Base-by-base conservation (phyloP, 2,329 filamentous ascomycete species). In the Botrytis squamosa region DNA sequence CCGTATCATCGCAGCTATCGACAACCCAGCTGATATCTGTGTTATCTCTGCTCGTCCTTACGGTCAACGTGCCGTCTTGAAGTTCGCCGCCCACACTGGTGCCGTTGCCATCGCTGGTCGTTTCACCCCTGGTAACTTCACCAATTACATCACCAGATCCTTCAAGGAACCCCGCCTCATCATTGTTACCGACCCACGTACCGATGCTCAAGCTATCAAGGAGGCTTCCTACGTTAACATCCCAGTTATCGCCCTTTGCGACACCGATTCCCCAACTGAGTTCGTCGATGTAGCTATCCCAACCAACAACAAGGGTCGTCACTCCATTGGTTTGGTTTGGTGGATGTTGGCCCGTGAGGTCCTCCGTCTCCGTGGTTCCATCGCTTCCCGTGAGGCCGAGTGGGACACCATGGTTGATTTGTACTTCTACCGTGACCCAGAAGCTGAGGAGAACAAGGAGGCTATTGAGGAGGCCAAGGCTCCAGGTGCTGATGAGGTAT, bases 81-180 rank as follows among this genome's bases (percentile, higher is more conserved):
- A 99, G 92, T 99, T 99, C 89, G 96, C 96, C 83, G 89, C 94
- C 79, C 96, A 99, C 92, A 99, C 96, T 80, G 96, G 96, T 85
- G 95, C 97, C 83, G 93, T 94, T 83, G 93, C 96, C 86, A 99
- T 99, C 84, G 97, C 96, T 83, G 96, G 96, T 88, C 96, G 96
- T 85, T 99, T 99, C 93, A 99, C 96, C 84, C 96, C 96, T 85
- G 96, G 96, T 93, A 97, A 95, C 87, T 99, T 99, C 92, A 99
- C 96, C 90, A 99, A 99, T 92, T 99, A 99, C 93, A 99, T 99
- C 92, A 99, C 97, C 86, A 95, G 96, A 84, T 98, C 96, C 79
- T 99, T 99, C 94, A 98, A 98, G 92, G 96, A 99, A 90, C 96
- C 96, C 84, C 97, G 97, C 86, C 90, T 99, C 84, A 98, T 99